Conservation (phyloP, 345 rosid genomes). For the Durio zibethinus region DNA sequence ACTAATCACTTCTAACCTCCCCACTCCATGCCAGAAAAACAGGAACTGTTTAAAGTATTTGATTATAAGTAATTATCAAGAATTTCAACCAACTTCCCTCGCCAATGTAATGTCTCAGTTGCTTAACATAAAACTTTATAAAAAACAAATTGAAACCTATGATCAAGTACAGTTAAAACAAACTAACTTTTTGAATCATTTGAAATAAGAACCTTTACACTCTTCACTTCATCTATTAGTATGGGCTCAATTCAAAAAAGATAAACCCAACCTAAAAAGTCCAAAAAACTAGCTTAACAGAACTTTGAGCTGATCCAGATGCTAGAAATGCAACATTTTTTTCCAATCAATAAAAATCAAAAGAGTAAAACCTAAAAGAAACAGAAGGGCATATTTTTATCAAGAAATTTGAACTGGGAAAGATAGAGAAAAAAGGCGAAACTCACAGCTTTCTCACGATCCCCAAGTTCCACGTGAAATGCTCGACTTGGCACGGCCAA, state of each 20-base stretch:
- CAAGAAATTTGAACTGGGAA: background rate
- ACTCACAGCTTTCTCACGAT: conserved; percentile 93
- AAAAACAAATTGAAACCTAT: background rate
- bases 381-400: background rate
- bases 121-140: background rate
- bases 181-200: no score
- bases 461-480: conserved; percentile 68
- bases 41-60: background rate
- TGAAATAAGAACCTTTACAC: background rate
- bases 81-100: background rate
- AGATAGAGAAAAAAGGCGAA: background rate
- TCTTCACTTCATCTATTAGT: background rate
- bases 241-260: background rate
- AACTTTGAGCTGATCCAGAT: background rate
- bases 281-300: background rate
- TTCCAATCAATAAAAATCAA: background rate
- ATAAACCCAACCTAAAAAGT: background rate
- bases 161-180: background rate
- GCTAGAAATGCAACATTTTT: background rate
- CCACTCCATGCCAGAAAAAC: background rate
- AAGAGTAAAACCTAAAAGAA: background rate
- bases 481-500: conserved; percentile 55
- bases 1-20: background rate
- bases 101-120: background rate
- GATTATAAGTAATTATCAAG: background rate